phyloP scores from a whole-genome alignment of 345 rosid genomes.

The Sisymbrium irio region DNA sequence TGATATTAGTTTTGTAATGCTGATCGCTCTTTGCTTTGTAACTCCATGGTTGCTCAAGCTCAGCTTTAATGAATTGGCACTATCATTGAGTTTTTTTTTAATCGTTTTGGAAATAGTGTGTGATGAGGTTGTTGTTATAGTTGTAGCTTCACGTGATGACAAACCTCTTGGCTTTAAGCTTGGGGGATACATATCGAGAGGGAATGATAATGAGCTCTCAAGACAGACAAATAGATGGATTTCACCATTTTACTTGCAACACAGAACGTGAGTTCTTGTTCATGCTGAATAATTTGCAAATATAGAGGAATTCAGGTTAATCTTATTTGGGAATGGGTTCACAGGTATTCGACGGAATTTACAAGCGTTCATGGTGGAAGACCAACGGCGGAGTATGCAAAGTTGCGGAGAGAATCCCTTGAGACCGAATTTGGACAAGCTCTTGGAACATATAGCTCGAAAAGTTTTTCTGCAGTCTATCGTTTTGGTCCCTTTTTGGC shows the following conservation, averaged over 20 bases:
- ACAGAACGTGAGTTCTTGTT: slow-evolving; percentile 44
- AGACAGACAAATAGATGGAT: slow-evolving; percentile 30
- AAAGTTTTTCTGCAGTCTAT: slow-evolving; percentile 53
- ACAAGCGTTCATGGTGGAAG: slow-evolving; percentile 81
- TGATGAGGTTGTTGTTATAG: slow-evolving; percentile 14
- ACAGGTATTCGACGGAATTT: slow-evolving; percentile 59
- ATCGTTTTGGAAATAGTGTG: not conserved
- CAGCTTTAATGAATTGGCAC: not conserved
- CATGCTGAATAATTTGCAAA: not conserved
- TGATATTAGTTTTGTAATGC: not conserved
- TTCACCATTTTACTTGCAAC: slow-evolving; percentile 35
- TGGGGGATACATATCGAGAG: slow-evolving; percentile 18
- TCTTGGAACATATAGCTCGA: slow-evolving; percentile 65
- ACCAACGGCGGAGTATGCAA: slow-evolving; percentile 83
- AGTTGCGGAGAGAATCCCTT: slow-evolving; percentile 89
- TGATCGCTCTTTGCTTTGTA: slow-evolving; percentile 4
- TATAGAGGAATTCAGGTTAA: not conserved
- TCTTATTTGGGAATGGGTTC: not conserved
- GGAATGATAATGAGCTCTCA: slow-evolving; percentile 23
- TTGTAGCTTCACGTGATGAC: slow-evolving; percentile 39
- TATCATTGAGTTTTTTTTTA: too few species aligned
- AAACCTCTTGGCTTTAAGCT: slow-evolving; percentile 14
- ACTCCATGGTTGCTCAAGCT: not conserved
- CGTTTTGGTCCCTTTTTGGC: slow-evolving; percentile 86
- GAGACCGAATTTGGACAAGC: slow-evolving; percentile 83